Evolutionary conservation across 2,329 filamentous ascomycete genomes (phyloP).

Genomic region (Acarospora socialis): DNA sequence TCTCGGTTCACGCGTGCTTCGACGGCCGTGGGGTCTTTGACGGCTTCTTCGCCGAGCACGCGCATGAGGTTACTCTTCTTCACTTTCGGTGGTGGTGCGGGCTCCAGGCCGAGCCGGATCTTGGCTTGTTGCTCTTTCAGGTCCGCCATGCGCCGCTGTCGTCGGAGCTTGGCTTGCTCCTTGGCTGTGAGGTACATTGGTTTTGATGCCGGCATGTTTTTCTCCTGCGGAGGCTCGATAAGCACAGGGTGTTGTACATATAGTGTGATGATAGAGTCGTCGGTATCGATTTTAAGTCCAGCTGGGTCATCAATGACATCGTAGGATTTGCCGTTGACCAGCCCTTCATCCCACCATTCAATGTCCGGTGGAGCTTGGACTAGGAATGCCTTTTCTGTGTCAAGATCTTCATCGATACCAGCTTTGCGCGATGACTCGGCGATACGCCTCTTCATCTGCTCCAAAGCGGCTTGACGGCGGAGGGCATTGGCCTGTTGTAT

Average conservation of each 20-base stretch:
- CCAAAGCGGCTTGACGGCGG: slow-evolving; percentile 72
- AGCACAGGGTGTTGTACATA: slow-evolving; percentile 90
- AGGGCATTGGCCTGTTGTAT: slow-evolving; percentile 86
- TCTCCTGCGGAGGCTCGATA: slow-evolving; percentile 82
- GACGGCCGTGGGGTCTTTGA: slow-evolving; percentile 94
- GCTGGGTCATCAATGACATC: slow-evolving; percentile 49
- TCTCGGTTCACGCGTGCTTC: slow-evolving; percentile 88
- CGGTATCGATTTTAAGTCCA: slow-evolving; percentile 57
- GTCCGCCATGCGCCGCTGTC: slow-evolving; percentile 81
- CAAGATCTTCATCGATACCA: slow-evolving; percentile 83
- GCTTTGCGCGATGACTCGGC: slow-evolving; percentile 75
- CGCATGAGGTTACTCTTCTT: slow-evolving; percentile 98
- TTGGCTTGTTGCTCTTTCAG: slow-evolving; percentile 95
- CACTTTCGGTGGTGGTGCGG: slow-evolving; percentile 85
- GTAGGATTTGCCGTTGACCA: slow-evolving; percentile 65
- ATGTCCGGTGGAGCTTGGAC: slow-evolving; percentile 72
- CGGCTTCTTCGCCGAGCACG: slow-evolving; percentile 78
- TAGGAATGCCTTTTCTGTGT: slow-evolving; percentile 78
- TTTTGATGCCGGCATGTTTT: slow-evolving; percentile 62
- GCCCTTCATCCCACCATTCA: slow-evolving; percentile 95
- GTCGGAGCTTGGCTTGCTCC: slow-evolving; percentile 80
- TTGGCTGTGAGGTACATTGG: slow-evolving; percentile 83
- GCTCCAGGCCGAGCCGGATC: slow-evolving; percentile 77
- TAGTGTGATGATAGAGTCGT: slow-evolving; percentile 77
- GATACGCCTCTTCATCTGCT: slow-evolving; percentile 89